A percentile compares a stretch with the other conserved stretches of the same genome.
Evolutionary conservation across 192 early-diverging fungal genomes (phyloP).

Genomic region (Umbelopsis isabellina): DNA sequence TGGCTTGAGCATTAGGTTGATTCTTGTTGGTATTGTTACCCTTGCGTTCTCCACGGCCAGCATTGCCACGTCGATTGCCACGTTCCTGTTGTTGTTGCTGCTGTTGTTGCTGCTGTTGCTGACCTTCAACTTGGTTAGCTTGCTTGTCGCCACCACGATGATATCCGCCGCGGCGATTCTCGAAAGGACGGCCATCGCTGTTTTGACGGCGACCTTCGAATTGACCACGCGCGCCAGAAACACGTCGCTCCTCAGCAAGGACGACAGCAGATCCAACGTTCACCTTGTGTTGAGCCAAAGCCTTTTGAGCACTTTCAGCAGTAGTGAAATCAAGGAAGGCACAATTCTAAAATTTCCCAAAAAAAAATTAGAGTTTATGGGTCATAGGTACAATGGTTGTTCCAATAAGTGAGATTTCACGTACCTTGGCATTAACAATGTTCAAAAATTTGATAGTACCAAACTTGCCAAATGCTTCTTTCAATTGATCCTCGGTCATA

Average conservation of each 20-base stretch:
- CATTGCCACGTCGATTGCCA: constrained; percentile 15
- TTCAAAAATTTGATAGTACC: constrained; percentile 38
- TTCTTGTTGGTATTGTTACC: constrained; percentile 21
- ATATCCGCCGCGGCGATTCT: constrained; percentile 4
- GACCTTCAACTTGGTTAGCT: constrained; percentile 6
- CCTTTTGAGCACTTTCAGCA: constrained; percentile 40
- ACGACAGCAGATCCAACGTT: constrained; percentile 27
- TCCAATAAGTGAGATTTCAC: neutral
- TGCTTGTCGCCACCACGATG: constrained; percentile 18
- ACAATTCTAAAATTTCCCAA: constrained; percentile 21
- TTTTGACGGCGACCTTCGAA: constrained; percentile 18
- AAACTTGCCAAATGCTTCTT: constrained; percentile 45
- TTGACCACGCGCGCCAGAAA: constrained; percentile 8
- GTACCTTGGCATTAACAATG: neutral
- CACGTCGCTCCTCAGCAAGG: constrained; percentile 33
- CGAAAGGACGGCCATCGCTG: constrained; percentile 12
- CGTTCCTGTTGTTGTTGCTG: neutral
- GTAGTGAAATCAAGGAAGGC: constrained; percentile 45
- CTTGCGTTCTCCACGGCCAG: constrained; percentile 20
- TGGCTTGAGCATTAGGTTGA: constrained; percentile 20
- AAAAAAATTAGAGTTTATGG: neutral
- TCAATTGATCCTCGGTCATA: constrained; percentile 39
- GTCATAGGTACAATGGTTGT: constrained; percentile 13
- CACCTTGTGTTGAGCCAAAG: constrained; percentile 38
- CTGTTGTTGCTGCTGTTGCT: neutral